These are phyloP conservation scores for Hanseniaspora mollemarum DNA, from an alignment of 805 yeast genomes.

Conservation along the genomic window DNA sequence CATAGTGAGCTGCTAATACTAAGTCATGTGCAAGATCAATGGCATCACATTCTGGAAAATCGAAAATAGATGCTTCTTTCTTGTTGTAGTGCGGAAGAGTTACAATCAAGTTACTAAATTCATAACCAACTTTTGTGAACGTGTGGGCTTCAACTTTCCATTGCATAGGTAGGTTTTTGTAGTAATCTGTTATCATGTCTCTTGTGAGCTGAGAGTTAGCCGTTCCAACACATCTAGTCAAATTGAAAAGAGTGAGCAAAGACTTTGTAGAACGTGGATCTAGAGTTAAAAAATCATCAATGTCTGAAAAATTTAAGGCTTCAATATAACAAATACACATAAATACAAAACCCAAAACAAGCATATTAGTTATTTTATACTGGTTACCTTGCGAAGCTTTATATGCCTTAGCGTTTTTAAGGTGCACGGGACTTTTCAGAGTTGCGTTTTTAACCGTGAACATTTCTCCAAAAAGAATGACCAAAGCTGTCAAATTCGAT, in stretches of 20 bases:
- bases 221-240: conserved; percentile 8
- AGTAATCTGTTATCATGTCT: conserved; percentile 19
- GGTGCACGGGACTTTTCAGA: too few species aligned
- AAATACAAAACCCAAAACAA: conserved; percentile 17
- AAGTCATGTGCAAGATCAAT: conserved; percentile 23
- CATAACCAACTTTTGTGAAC: conserved; percentile 30
- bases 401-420: too few species aligned
- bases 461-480: too few species aligned
- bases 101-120: conserved; percentile 33
- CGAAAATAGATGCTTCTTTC: background rate
- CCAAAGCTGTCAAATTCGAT: too few species aligned
- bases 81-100: conserved; percentile 20
- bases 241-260: conserved; percentile 2
- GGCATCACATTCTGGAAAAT: background rate
- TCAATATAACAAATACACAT: background rate
- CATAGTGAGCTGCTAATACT: conserved; percentile 44
- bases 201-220: conserved; percentile 19
- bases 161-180: background rate
- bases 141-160: conserved; percentile 28
- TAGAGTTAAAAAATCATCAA: conserved; percentile 3
- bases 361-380: too few species aligned
- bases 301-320: background rate
- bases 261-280: conserved; percentile 1
- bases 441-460: too few species aligned
- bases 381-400: too few species aligned